Conservation (phyloP, 768 basidiomycete genomes). For the Neoboletus subvelutipes region DNA sequence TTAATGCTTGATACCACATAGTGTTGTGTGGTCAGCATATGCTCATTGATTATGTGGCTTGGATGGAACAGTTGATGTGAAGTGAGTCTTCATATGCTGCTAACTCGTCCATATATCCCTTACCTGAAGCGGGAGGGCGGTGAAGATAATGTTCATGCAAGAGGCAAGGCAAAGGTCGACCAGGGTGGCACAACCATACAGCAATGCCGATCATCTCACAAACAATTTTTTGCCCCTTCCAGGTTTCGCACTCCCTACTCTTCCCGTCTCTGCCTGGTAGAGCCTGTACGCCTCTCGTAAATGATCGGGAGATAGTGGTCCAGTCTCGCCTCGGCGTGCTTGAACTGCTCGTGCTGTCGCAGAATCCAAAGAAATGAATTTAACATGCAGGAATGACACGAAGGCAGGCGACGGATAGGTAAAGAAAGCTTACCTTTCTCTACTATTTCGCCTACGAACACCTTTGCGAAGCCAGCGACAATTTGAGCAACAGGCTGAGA, state of each 20-base stretch:
- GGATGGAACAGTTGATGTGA: too few relatives aligned
- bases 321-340: constrained; percentile 64
- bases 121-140: not conserved
- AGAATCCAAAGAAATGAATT: not conserved
- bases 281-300: constrained; percentile 84
- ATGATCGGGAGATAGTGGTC: constrained; percentile 85
- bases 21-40: not conserved
- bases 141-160: not conserved
- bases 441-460: constrained; percentile 90
- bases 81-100: not conserved
- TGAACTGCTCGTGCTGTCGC: constrained; percentile 73
- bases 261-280: constrained; percentile 80
- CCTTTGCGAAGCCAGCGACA: constrained; percentile 86
- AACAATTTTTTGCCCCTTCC: constrained; percentile 72
- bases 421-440: constrained; percentile 62
- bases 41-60: not conserved
- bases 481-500: constrained; percentile 87
- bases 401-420: not conserved
- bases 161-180: not conserved
- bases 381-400: too few relatives aligned
- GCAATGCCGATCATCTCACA: constrained; percentile 43
- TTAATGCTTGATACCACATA: constrained; percentile 26
- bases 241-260: constrained; percentile 75
- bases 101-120: too few relatives aligned
- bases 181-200: not conserved